phyloP scores from a whole-genome alignment of 192 early-diverging fungal species.

The Linnemannia schmuckeri region DNA sequence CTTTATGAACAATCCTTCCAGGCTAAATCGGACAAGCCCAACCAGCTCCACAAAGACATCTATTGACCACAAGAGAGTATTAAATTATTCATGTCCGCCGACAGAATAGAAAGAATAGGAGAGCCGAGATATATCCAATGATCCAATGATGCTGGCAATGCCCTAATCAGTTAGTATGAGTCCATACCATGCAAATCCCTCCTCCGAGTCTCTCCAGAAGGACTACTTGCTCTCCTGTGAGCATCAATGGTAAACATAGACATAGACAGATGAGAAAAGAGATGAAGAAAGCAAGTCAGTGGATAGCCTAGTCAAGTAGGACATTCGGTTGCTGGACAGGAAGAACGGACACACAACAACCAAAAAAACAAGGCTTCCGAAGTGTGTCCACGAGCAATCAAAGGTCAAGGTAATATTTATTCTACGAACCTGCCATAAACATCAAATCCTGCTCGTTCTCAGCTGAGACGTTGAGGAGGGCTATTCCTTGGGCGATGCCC shows the following conservation, averaged over 20 bases:
- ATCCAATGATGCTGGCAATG: background rate
- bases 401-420: background rate
- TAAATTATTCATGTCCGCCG: background rate
- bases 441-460: slow-evolving; percentile 38
- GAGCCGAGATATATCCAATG: background rate
- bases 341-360: background rate
- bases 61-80: background rate
- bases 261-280: background rate
- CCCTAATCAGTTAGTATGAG: background rate
- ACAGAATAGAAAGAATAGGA: background rate
- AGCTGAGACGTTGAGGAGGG: slow-evolving; percentile 29
- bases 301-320: background rate
- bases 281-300: background rate
- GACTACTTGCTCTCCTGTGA: slow-evolving; percentile 41
- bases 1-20: background rate
- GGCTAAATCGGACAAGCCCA: background rate
- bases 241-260: background rate
- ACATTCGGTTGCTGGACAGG: background rate
- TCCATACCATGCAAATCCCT: slow-evolving; percentile 51
- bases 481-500: slow-evolving; percentile 27
- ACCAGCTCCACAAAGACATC: background rate
- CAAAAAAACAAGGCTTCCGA: background rate
- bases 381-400: background rate
- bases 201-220: slow-evolving; percentile 30
- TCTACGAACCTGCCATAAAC: slow-evolving; percentile 41